Evolutionary conservation across 139 green algal species (phyloP).

Genomic region (Coccomyxa sp.): DNA sequence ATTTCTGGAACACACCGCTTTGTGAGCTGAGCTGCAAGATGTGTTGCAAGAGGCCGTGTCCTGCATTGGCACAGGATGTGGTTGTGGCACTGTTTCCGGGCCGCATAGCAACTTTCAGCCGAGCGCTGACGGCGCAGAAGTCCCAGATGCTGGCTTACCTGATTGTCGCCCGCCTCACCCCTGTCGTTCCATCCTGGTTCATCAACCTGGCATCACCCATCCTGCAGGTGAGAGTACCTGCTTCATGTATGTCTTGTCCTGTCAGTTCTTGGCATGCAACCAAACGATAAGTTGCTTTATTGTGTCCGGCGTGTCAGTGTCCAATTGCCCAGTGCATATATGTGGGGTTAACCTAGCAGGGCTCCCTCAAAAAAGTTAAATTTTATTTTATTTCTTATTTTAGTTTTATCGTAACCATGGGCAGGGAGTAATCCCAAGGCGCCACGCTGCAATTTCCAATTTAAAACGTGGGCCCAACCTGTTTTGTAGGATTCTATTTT

Average conservation of each 20-base stretch:
- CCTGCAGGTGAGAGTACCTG: not conserved
- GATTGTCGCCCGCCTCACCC: slow-evolving; percentile 39
- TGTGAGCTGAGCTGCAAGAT: not conserved
- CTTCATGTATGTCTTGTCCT: not conserved
- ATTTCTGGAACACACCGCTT: no score
- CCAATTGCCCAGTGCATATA: not conserved
- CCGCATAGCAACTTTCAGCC: slow-evolving; percentile 7
- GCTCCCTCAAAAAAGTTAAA: not conserved
- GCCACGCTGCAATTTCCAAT: no score
- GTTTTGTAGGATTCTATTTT: no score
- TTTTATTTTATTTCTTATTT: not conserved
- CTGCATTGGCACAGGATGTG: slow-evolving; percentile 5
- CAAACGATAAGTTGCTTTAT: not conserved
- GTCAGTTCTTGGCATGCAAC: not conserved
- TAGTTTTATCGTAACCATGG: no score
- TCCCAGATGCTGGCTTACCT: slow-evolving; percentile 35
- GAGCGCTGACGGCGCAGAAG: slow-evolving; percentile 30
- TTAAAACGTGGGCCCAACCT: no score
- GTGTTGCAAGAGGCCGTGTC: not conserved
- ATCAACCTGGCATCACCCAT: slow-evolving; percentile 15
- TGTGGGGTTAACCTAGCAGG: not conserved
- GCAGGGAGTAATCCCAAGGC: no score
- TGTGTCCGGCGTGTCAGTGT: not conserved
- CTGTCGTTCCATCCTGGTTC: slow-evolving; percentile 34
- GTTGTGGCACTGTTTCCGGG: slow-evolving; percentile 30